Evolutionary conservation across 148 eudicot genomes (phyloP).

Genomic region (Nepenthes gracilis): DNA sequence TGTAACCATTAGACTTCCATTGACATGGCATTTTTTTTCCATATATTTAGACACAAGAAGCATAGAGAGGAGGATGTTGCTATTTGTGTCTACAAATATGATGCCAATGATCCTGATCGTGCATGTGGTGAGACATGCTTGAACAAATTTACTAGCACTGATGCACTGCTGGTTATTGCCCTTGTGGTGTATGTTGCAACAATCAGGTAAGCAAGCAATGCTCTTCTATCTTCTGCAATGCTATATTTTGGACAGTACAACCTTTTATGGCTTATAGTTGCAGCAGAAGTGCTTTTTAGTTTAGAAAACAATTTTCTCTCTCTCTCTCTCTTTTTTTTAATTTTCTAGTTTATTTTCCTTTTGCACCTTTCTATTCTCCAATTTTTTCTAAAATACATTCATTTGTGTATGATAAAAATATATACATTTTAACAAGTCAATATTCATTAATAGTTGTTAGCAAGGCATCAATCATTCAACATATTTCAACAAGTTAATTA

Average conservation of each 20-base stretch:
- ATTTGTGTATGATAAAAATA: no score
- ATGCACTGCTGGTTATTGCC: constrained; percentile 81
- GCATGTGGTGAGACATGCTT: constrained; percentile 76
- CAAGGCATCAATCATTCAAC: no score
- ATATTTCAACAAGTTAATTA: no score
- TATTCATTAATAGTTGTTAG: no score
- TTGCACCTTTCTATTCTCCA: no score
- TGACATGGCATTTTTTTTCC: neutral
- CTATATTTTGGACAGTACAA: neutral
- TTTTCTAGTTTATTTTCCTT: no score
- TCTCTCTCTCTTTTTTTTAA: no score
- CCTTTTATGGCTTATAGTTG: neutral
- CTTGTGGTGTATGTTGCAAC: constrained; percentile 54
- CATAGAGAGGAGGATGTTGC: constrained; percentile 77
- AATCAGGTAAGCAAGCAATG: constrained; percentile 46
- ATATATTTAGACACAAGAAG: constrained; percentile 37
- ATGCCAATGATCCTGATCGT: constrained; percentile 50
- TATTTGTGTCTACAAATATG: constrained; percentile 60
- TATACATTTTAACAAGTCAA: no score
- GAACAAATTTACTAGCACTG: constrained; percentile 72
- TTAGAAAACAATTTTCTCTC: no score
- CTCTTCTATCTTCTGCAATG: neutral
- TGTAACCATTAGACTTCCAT: neutral
- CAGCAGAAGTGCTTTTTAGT: neutral
- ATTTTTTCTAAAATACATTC: no score